Conservation (phyloP, 768 basidiomycete species). For the Rhodocollybia butyracea region DNA sequence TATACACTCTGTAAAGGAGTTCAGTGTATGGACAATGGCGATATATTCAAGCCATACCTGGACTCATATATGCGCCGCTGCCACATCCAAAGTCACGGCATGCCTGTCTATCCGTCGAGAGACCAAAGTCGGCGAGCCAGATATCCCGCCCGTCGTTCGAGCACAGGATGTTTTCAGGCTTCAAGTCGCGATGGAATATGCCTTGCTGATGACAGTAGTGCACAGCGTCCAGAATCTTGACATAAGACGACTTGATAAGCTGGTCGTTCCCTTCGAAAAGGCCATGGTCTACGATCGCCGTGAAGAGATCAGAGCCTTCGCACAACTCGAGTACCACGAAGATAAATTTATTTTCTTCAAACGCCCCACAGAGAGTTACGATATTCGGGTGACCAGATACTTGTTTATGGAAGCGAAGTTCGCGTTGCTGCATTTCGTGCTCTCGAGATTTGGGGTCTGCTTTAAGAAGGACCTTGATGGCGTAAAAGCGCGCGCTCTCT, state of each 20-base stretch:
- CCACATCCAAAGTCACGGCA: slow-evolving; percentile 56
- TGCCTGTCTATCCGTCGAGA: slow-evolving; percentile 46
- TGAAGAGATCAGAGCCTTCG: slow-evolving; percentile 64
- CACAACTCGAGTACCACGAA: slow-evolving; percentile 66
- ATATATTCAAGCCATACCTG: slow-evolving; percentile 40
- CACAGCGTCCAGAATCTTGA: slow-evolving; percentile 77
- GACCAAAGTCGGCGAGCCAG: slow-evolving; percentile 75
- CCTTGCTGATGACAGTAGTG: slow-evolving; percentile 66
- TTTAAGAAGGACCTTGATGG: slow-evolving; percentile 74
- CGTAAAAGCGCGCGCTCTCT: slow-evolving; percentile 43
- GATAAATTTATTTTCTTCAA: slow-evolving; percentile 59
- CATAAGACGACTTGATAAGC: slow-evolving; percentile 63
- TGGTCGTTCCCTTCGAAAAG: slow-evolving; percentile 55
- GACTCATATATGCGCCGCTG: slow-evolving; percentile 64
- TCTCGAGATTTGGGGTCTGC: slow-evolving; percentile 50
- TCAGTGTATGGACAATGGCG: background rate
- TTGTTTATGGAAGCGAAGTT: slow-evolving; percentile 55
- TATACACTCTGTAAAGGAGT: background rate
- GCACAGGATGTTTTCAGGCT: slow-evolving; percentile 78
- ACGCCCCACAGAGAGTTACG: slow-evolving; percentile 61
- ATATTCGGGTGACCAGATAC: slow-evolving; percentile 60
- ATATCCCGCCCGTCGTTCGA: slow-evolving; percentile 48
- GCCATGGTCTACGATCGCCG: slow-evolving; percentile 54
- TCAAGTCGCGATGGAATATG: slow-evolving; percentile 84
- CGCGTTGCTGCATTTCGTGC: slow-evolving; percentile 60